Base-by-base conservation (phyloP, 768 basidiomycete genomes). In the Agaricus blazei region DNA sequence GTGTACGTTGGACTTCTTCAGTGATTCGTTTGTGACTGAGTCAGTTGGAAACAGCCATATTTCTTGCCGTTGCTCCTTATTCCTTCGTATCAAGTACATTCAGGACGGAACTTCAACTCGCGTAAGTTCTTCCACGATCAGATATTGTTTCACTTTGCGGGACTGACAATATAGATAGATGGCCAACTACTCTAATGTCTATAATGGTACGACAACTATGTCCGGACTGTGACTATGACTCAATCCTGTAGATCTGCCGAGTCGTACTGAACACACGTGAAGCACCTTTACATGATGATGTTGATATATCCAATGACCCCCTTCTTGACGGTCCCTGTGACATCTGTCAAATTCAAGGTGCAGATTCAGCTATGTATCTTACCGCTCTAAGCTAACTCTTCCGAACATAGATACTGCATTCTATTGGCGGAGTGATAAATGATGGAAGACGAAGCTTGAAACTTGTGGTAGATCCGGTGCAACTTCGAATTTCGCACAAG, bases 221-320 rank as follows among this genome's bases (percentile, higher is more conserved):
- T 37, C 19, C 19, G 19, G 19, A 19, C 19, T 19, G 19, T 19
- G 19, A 19, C 19, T 19, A 19, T 19, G 19, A 19, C 19, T 19
- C 19, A 19, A 19, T 19, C 19, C 19, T 19, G 19, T 9, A 57
- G 56, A 52, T 51, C 7, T 57, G 56, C 45, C 34, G 56, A n/a
- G 15, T 57, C 11, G 52, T 57, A n/a, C 27, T 52, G 23, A 57
- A 57, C 46, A 52, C 52, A 46, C 54, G 48, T 11, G 37, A 40
- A 15, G 38, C 34, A 4, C 37, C 19, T 19, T 19, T 19, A 19
- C 19, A 19, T 19, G 19, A 19, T 19, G 19, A 40, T 38, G 6
- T 24, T 27, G 19, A 9, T 9, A 15, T 11, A 26, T 7, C 3
- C 5, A 19, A 6, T 14, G 44, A 46, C 14, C 7, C 14, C 19